These are phyloP conservation scores for Pugionium dolabratum DNA, from an alignment of 345 rosid species.

Conservation along the genomic window DNA sequence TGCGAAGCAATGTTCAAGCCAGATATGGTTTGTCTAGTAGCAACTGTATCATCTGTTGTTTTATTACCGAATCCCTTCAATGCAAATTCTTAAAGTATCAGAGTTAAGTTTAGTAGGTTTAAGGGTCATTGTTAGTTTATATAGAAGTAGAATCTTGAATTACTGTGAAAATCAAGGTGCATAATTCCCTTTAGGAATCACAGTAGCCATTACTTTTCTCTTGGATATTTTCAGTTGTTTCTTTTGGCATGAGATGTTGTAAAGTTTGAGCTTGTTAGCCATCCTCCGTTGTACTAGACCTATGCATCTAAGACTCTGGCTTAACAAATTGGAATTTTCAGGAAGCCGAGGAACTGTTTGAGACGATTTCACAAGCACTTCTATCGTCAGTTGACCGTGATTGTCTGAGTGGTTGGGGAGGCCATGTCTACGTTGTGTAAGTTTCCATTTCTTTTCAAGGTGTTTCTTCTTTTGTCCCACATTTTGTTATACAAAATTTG, in stretches of 20 bases:
- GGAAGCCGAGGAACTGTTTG: constrained; percentile 91
- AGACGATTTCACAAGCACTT: constrained; percentile 86
- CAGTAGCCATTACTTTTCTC: background rate
- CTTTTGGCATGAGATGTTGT: background rate
- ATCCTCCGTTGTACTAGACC: background rate
- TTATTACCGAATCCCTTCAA: background rate
- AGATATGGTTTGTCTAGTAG: constrained; percentile 65
- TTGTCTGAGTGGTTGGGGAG: constrained; percentile 99
- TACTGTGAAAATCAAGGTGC: background rate
- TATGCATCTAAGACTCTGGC: background rate
- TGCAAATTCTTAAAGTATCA: background rate
- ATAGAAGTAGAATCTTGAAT: background rate
- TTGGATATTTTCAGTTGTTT: background rate
- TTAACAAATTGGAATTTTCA: constrained; percentile 36
- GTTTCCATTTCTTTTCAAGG: constrained; percentile 32
- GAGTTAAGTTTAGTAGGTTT: background rate
- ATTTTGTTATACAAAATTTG: background rate
- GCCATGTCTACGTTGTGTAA: constrained; percentile 95
- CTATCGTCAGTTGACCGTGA: constrained; percentile 91
- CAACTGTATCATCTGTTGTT: constrained; percentile 13
- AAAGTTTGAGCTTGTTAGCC: background rate
- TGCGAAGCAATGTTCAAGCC: constrained; percentile 94
- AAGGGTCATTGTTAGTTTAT: background rate
- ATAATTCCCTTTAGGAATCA: background rate
- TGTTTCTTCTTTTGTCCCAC: background rate